Evolutionary conservation across 2,329 filamentous ascomycete genomes (phyloP).

Genomic region (Diplodia scrobiculata): DNA sequence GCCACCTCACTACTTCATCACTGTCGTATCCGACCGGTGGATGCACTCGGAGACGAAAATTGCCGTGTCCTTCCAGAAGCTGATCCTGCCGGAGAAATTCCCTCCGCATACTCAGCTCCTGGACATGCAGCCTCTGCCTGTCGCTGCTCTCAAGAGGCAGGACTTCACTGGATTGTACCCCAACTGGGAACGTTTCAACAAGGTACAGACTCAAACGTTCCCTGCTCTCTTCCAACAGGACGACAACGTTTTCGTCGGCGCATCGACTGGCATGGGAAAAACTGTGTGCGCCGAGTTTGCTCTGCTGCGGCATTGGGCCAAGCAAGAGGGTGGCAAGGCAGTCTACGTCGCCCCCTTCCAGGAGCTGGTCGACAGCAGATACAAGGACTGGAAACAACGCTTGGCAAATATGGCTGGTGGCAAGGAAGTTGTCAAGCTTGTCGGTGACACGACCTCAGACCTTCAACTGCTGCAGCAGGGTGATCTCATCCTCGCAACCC

Average conservation of each 20-base stretch:
- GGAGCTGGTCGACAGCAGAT: slow-evolving; percentile 80
- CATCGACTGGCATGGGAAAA: slow-evolving; percentile 94
- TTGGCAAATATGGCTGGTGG: slow-evolving; percentile 73
- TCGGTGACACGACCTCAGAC: slow-evolving; percentile 88
- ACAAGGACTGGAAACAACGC: slow-evolving; percentile 82
- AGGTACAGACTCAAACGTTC: slow-evolving; percentile 95
- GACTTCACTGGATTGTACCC: slow-evolving; percentile 82
- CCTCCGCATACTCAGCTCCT: slow-evolving; percentile 89
- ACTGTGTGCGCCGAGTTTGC: slow-evolving; percentile 96
- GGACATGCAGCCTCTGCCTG: slow-evolving; percentile 86
- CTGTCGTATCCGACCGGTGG: slow-evolving; percentile 91
- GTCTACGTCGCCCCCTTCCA: slow-evolving; percentile 96
- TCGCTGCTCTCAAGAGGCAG: slow-evolving; percentile 81
- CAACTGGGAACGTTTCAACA: slow-evolving; percentile 87
- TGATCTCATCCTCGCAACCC: slow-evolving; percentile 89
- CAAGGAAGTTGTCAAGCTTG: slow-evolving; percentile 89
- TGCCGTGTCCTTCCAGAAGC: slow-evolving; percentile 90
- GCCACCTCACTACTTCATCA: slow-evolving; percentile 98
- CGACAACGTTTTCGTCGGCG: slow-evolving; percentile 89
- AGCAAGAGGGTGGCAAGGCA: slow-evolving; percentile 70
- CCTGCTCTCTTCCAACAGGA: slow-evolving; percentile 88
- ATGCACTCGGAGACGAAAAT: slow-evolving; percentile 97
- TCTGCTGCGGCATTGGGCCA: slow-evolving; percentile 82
- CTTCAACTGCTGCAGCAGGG: slow-evolving; percentile 83
- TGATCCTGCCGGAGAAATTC: slow-evolving; percentile 93